phyloP scores from a whole-genome alignment of 2,329 filamentous ascomycete genomes.

The Tolypocladium ophioglossoides region DNA sequence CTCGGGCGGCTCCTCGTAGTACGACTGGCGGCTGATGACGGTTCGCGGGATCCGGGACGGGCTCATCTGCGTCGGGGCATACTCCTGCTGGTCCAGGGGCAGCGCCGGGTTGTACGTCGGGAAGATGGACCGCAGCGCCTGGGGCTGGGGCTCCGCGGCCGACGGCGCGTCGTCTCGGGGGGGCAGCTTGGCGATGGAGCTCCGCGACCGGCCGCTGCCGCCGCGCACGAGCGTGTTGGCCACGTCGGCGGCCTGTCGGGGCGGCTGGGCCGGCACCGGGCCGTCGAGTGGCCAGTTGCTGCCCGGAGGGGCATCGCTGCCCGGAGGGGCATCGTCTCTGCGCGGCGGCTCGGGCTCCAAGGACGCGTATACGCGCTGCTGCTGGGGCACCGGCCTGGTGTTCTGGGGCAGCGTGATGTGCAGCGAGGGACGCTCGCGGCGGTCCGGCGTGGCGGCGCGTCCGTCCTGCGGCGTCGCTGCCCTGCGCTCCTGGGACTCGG shows the following conservation, averaged over 20 bases:
- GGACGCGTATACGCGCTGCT: not conserved
- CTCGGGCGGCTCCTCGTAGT: constrained; percentile 22
- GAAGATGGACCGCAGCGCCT: constrained; percentile 60
- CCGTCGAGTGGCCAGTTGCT: constrained; percentile 3
- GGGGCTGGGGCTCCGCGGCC: constrained; percentile 11
- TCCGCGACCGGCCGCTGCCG: constrained; percentile 39
- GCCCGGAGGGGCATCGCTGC: no score
- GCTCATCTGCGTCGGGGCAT: constrained; percentile 56
- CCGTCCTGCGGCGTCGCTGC: constrained; percentile 16
- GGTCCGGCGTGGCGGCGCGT: constrained; percentile 13
- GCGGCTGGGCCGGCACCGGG: constrained; percentile 22
- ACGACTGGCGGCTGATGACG: constrained; percentile 56
- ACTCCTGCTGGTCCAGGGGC: constrained; percentile 56
- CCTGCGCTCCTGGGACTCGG: constrained; percentile 22
- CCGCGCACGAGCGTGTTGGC: constrained; percentile 37
- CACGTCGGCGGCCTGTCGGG: constrained; percentile 29
- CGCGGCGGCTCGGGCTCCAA: not conserved
- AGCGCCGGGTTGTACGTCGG: constrained; percentile 61
- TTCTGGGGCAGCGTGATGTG: constrained; percentile 11
- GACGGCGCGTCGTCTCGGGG: constrained; percentile 22
- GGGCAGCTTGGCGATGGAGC: constrained; percentile 47
- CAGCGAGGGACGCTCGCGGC: constrained; percentile 1
- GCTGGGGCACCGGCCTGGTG: constrained; percentile 1
- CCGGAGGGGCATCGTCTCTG: no score
- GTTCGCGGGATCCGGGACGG: constrained; percentile 53